Base-by-base conservation (phyloP, 1,284 basidiomycete genomes). In the Dichomitus squalens region DNA sequence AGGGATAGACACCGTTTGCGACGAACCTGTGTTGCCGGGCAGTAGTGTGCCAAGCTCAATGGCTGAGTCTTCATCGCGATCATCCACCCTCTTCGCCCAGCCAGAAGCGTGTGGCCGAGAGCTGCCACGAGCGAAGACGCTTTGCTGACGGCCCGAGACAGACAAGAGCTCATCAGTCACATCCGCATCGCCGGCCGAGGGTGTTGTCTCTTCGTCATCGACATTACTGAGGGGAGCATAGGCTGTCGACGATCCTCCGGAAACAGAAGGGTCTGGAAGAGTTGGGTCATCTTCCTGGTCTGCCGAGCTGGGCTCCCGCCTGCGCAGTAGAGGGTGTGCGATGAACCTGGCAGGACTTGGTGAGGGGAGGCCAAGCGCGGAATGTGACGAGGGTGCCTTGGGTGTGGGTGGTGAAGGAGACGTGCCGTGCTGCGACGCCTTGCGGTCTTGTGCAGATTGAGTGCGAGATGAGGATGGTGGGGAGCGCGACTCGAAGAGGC, bases 401-500 rank as follows among this genome's bases (percentile, higher is more conserved):
- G 46, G 18, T 1, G 35, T 29, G 8, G 27, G 35, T 20, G 31
- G 27, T 7, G 47, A 14, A 36, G 39, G 7, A 5, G 34, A 18
- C n/a, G 31, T 20, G 25, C n/a, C 33, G 33, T n/a, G n/a, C 50
- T 21, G 57, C 33, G 58, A 53, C 11, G 36, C 18, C 31, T 33
- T 34, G 34, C 43, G 54, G 39, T 55, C 53, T 43, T 34, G 55
- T 14, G 35, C 27, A 4, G 48, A 4, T 46, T 29, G 44, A 34
- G 46, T 1, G 4, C 52, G 20, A 35, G 52, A 44, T 3, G 57
- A 38, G 49, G 59, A 50, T 20, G 63, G 46, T 18, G 57, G 18
- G 31, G 53, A 41, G 16, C 54, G 64, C 46, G 65, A 58, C 40
- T 73, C 72, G 55, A 62, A 72, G n/a, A 63, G 55, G n/a, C 63